These are phyloP conservation scores for Deinandra increscens DNA, from an alignment of 129 eudicot genomes.

Conservation along the genomic window DNA sequence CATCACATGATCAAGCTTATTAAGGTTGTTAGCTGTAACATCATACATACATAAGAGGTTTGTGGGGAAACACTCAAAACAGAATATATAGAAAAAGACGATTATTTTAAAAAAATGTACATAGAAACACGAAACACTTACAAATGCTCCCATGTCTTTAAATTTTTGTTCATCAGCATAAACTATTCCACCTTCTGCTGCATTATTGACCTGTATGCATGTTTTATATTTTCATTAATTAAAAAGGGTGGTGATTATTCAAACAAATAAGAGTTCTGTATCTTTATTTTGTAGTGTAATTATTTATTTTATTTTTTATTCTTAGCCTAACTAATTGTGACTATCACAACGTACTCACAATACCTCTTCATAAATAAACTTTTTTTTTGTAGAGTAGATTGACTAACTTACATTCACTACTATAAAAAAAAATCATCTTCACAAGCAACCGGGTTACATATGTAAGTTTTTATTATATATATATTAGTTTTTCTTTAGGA, in stretches of 20 bases:
- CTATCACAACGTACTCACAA: too few relatives aligned
- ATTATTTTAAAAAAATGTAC: neutral
- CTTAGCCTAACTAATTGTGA: neutral
- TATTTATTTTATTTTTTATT: neutral
- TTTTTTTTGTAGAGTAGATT: neutral
- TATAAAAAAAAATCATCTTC: too few relatives aligned
- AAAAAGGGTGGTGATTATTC: neutral
- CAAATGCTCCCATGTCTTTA: neutral
- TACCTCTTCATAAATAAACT: neutral
- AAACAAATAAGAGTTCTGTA: neutral
- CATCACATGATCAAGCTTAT: neutral
- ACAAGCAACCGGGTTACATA: too few relatives aligned
- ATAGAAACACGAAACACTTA: conserved; percentile 12
- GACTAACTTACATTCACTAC: too few relatives aligned
- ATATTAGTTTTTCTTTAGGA: too few relatives aligned
- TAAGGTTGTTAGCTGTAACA: neutral
- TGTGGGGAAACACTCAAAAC: neutral
- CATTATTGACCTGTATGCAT: conserved; percentile 26
- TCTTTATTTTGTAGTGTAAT: neutral
- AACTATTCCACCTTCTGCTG: conserved; percentile 8
- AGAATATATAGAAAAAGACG: neutral
- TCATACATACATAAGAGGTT: neutral
- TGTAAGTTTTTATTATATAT: too few relatives aligned
- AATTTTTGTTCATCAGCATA: neutral
- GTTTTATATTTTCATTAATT: neutral